Conservation (phyloP, 2,329 filamentous ascomycete species). For the Colletotrichum noveboracense region DNA sequence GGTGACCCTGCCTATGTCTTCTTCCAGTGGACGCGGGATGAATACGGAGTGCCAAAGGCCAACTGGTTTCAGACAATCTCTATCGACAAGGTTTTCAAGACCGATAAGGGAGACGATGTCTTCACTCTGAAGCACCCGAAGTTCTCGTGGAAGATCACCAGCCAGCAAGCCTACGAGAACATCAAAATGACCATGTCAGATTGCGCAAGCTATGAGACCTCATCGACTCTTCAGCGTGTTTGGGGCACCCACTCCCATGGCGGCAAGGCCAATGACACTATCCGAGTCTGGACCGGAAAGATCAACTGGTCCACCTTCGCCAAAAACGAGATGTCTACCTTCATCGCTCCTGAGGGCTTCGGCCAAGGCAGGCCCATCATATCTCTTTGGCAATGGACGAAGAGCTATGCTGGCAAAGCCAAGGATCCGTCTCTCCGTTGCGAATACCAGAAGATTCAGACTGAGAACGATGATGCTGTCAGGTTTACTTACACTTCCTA, state of each 20-base stretch:
- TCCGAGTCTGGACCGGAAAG: background rate
- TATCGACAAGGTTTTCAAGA: background rate
- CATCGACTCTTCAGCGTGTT: background rate
- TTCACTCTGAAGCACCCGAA: background rate
- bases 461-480: background rate
- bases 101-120: background rate
- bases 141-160: background rate
- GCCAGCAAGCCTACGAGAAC: background rate
- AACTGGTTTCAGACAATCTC: background rate
- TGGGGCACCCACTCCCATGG: background rate
- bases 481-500: background rate
- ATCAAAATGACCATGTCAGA: background rate
- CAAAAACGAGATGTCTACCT: background rate
- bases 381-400: background rate
- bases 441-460: background rate
- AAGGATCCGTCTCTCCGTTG: background rate
- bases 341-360: background rate
- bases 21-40: background rate
- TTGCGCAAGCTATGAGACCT: background rate
- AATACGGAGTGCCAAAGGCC: background rate
- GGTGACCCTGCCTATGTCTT: background rate
- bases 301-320: background rate
- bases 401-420: background rate
- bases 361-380: background rate
- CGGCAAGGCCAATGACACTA: background rate